Base-by-base conservation (phyloP, 2,329 filamentous ascomycete genomes). In the Epichloe amarillans region DNA sequence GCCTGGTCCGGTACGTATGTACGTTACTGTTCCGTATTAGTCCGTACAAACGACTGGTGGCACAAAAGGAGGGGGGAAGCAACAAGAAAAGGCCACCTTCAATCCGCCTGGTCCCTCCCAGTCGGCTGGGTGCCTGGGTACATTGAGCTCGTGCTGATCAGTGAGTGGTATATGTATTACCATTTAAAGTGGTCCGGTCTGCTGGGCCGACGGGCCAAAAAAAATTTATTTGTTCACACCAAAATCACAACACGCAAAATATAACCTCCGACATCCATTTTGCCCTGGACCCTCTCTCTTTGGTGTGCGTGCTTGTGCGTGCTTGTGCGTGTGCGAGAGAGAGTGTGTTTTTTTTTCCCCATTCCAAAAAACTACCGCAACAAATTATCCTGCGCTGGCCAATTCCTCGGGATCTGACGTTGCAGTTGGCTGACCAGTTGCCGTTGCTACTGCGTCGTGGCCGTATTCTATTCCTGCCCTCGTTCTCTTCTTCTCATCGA, bases 231-330 rank as follows among this genome's bases (percentile, higher is more conserved):
- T 26, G 15, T n/a, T 44, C 50, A 35, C 50, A 52, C 46, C 36
- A 44, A 42, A 48, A 48, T 42, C 38, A 12, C 38, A 48, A 10
- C 46, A 46, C 47, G 44, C 38, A 52, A 51, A 52, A 52, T 50
- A 52, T 52, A 52, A 52, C 41, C 50, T 49, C 50, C 50, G 46
- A 37, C 46, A 42, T 12, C 45, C 50, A 47, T 39, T 48, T 51
- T 42, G 50, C 50, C 50, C 50, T 46, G 44, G 33, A 26, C 43
- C 41, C 33, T 39, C 30, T 5, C 42, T 48, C 8, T 49, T 19
- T 19, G 19, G 19, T 17, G 17, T 17, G 17, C 17, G 17, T 17
- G 17, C 17, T 17, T 49, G 39, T 42, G 39, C 33, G 41, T 40
- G 41, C 23, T 21, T 45, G 21, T 23, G 26, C n/a, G 3, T 49